Evolutionary conservation across 148 eudicot genomes (phyloP).

Genomic region (Silene uniflora): DNA sequence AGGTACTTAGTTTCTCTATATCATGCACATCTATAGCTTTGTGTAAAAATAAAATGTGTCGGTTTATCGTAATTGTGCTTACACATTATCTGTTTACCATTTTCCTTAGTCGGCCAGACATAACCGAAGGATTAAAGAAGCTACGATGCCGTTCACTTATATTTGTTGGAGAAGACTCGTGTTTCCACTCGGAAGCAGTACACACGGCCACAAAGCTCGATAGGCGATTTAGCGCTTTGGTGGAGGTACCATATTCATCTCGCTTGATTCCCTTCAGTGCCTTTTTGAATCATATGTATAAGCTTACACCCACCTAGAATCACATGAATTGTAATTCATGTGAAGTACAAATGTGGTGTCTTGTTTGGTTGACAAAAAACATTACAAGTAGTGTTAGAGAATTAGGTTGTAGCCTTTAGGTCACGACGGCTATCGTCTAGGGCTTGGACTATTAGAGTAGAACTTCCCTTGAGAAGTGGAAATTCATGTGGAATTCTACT

Average conservation of each 20-base stretch:
- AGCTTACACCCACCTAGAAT: no score
- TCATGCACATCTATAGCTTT: no score
- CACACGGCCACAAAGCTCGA: conserved; percentile 91
- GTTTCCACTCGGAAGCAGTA: conserved; percentile 82
- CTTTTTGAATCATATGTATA: no score
- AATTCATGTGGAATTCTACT: no score
- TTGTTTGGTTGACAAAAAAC: no score
- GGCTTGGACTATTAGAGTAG: no score
- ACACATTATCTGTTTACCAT: conserved; percentile 2
- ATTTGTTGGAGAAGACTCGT: conserved; percentile 83
- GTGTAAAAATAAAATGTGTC: not conserved
- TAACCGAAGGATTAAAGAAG: conserved; percentile 65
- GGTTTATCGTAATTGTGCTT: not conserved
- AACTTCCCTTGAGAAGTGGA: no score
- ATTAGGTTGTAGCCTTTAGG: no score
- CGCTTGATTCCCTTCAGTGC: not conserved
- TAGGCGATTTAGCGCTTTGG: conserved; percentile 75
- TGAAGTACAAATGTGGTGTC: no score
- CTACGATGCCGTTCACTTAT: conserved; percentile 73
- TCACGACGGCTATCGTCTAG: no score
- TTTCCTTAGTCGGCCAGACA: conserved; percentile 69
- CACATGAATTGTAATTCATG: no score
- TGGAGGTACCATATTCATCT: conserved; percentile 55
- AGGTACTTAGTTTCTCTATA: conserved; percentile 46
- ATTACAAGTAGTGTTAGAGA: no score